Percentiles rank a stretch among this genome's conserved stretches.
Conservation (phyloP, 1,284 basidiomycete genomes). For the Puccinia horiana region DNA sequence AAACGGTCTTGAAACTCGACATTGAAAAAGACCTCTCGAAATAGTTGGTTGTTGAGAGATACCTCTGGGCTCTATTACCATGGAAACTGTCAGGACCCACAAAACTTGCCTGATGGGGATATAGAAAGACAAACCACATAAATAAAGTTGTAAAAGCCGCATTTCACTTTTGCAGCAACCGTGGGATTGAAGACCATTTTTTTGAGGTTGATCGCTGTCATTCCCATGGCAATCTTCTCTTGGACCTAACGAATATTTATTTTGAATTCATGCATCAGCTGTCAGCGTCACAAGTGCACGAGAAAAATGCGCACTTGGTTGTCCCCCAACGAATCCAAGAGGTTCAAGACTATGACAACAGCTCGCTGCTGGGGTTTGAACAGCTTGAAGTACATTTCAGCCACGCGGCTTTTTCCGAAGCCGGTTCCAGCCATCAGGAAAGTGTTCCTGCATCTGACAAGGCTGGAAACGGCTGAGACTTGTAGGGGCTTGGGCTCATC, state of each 20-base stretch:
- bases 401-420: not conserved
- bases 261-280: no score
- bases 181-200: not conserved
- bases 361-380: not conserved
- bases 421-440: slow-evolving; percentile 8
- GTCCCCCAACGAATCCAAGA: slow-evolving; percentile 21
- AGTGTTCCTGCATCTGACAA: not conserved
- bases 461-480: not conserved
- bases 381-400: slow-evolving; percentile 4
- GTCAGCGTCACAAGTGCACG: not conserved
- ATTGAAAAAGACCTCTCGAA: not conserved
- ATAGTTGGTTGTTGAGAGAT: not conserved
- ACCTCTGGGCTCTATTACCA: not conserved
- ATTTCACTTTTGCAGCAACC: not conserved
- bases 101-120: not conserved
- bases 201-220: not conserved
- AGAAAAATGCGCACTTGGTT: slow-evolving; percentile 9
- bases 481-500: not conserved
- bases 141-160: not conserved
- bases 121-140: not conserved
- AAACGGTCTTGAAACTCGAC: not conserved
- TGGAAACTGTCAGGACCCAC: not conserved
- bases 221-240: not conserved
- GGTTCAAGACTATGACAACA: slow-evolving; percentile 14
- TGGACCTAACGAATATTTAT: not conserved